Evolutionary conservation across 1,139 yeast species (phyloP).

Genomic region (Suhomyces yuchorum): DNA sequence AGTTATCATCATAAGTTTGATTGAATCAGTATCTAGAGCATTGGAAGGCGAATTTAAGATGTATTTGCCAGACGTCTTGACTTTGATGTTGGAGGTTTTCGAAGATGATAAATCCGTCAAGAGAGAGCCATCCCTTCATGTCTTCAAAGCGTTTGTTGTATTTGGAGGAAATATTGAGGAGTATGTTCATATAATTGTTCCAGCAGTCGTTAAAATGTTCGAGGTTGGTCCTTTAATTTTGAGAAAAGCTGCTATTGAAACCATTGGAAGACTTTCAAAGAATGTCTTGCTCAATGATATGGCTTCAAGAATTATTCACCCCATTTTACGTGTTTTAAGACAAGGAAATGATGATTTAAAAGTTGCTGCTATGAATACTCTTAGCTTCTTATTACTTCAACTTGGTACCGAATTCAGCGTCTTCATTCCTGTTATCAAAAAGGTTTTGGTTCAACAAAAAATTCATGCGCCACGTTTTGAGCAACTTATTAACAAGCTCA

Average conservation of each 20-base stretch:
- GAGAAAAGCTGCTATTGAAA: slow-evolving; percentile 75
- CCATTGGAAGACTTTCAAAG: slow-evolving; percentile 80
- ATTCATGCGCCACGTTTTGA: slow-evolving; percentile 79
- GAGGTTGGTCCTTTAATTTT: slow-evolving; percentile 66
- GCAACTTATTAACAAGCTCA: slow-evolving; percentile 71
- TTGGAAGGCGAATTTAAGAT: slow-evolving; percentile 90
- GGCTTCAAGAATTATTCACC: slow-evolving; percentile 90
- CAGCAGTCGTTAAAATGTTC: slow-evolving; percentile 78
- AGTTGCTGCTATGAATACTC: slow-evolving; percentile 70
- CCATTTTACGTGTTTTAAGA: slow-evolving; percentile 70
- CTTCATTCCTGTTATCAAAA: slow-evolving; percentile 83
- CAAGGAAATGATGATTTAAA: slow-evolving; percentile 64
- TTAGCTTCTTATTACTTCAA: slow-evolving; percentile 76
- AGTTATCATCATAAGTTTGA: slow-evolving; percentile 73
- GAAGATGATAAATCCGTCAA: slow-evolving; percentile 74
- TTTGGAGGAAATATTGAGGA: slow-evolving; percentile 91
- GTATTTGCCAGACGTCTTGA: slow-evolving; percentile 76
- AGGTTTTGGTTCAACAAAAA: slow-evolving; percentile 62
- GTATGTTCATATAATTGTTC: slow-evolving; percentile 80
- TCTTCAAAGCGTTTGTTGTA: slow-evolving; percentile 81
- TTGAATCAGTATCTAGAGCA: slow-evolving; percentile 84
- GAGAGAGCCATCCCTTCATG: slow-evolving; percentile 69
- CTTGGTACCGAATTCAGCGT: slow-evolving; percentile 84
- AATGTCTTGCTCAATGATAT: slow-evolving; percentile 77
- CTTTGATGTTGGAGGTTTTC: slow-evolving; percentile 72